A percentile compares a stretch with the other conserved stretches of the same genome.
These are phyloP conservation scores for Trichoderma atroviride DNA, from an alignment of 2,329 filamentous ascomycete genomes.

Conservation along the genomic window DNA sequence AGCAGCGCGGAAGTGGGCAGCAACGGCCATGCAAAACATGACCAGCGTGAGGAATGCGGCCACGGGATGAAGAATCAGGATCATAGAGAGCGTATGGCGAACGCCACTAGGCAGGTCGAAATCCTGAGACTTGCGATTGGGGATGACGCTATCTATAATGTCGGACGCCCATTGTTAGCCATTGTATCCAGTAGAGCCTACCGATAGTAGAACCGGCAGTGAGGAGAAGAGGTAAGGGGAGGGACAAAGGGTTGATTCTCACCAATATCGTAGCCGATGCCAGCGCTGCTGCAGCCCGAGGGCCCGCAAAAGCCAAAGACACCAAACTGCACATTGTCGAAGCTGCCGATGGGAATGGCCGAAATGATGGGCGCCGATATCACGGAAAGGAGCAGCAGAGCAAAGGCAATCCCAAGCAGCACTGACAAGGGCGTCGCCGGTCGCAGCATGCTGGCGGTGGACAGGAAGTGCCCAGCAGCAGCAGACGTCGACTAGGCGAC, in stretches of 20 bases:
- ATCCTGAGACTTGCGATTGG: slow-evolving; percentile 38
- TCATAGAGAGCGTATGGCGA: slow-evolving; percentile 72
- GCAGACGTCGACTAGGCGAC: slow-evolving; percentile 28
- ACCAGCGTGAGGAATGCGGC: slow-evolving; percentile 84
- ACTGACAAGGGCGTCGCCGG: slow-evolving; percentile 90
- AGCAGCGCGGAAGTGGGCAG: slow-evolving; percentile 83
- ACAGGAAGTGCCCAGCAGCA: slow-evolving; percentile 29
- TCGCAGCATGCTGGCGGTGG: slow-evolving; percentile 70
- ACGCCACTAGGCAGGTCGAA: slow-evolving; percentile 61
- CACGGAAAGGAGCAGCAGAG: slow-evolving; percentile 79
- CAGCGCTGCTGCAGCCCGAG: slow-evolving; percentile 67
- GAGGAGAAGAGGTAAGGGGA: neutral
- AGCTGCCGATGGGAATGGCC: slow-evolving; percentile 79
- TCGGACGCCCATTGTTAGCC: neutral
- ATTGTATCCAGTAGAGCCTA: neutral
- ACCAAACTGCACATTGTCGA: slow-evolving; percentile 77
- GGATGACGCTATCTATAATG: slow-evolving; percentile 32
- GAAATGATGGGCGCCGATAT: slow-evolving; percentile 91
- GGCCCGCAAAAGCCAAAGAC: slow-evolving; percentile 86
- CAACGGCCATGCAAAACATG: slow-evolving; percentile 76
- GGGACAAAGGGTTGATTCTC: neutral
- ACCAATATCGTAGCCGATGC: slow-evolving; percentile 87
- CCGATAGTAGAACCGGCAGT: neutral
- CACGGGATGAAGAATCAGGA: slow-evolving; percentile 90
- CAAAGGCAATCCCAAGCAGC: slow-evolving; percentile 83